Evolutionary conservation across 768 basidiomycete species (phyloP).

Genomic region (Hericium coralloides): DNA sequence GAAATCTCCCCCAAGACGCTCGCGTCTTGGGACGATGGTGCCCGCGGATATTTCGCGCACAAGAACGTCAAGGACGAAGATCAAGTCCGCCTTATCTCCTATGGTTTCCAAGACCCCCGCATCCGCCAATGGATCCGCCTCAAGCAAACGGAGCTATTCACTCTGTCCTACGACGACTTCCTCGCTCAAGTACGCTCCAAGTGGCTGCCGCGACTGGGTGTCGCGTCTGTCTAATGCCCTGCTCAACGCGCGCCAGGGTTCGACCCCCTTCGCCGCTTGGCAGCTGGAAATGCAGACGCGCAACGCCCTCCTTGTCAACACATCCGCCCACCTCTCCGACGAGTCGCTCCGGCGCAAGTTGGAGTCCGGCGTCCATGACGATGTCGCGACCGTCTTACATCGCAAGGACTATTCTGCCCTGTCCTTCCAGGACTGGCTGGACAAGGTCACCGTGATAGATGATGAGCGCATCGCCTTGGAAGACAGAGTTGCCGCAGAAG

Average conservation of each 20-base stretch:
- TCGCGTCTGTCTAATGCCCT: background rate
- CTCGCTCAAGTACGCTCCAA: background rate
- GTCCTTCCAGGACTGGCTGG: background rate
- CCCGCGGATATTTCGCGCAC: background rate
- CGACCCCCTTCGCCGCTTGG: background rate
- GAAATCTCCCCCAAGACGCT: background rate
- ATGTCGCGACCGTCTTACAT: background rate
- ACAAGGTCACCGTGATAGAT: background rate
- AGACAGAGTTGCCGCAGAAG: background rate
- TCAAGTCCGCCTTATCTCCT: background rate
- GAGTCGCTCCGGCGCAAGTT: background rate
- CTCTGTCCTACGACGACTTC: background rate
- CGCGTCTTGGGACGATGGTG: background rate
- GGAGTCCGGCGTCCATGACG: background rate
- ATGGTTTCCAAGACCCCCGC: background rate
- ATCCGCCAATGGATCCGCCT: background rate
- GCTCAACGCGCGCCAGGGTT: background rate
- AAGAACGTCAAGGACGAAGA: background rate
- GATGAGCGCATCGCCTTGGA: background rate
- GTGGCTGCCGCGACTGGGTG: background rate
- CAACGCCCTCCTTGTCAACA: background rate
- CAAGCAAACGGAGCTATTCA: too few relatives aligned
- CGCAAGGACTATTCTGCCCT: too few relatives aligned
- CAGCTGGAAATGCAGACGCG: background rate
- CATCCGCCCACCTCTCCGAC: background rate